Evolutionary conservation across 148 eudicot genomes (phyloP).

Genomic region (Bassia scoparia): DNA sequence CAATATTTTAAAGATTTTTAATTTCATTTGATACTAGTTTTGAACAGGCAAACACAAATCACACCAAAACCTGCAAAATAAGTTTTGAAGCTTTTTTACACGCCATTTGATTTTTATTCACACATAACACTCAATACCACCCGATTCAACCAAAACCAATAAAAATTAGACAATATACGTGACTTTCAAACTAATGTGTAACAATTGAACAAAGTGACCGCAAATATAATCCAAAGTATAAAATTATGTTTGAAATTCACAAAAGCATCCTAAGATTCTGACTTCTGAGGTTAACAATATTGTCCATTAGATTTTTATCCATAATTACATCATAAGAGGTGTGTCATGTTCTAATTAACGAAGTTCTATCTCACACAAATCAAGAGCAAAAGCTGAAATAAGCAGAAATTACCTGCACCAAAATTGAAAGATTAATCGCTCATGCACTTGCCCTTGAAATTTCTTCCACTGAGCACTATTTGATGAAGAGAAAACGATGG

Average conservation of each 20-base stretch:
- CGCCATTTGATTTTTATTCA: no score
- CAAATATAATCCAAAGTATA: not conserved
- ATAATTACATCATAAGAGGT: not conserved
- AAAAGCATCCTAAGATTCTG: not conserved
- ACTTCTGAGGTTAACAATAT: not conserved
- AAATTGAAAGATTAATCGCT: constrained; percentile 48
- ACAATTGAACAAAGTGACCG: not conserved
- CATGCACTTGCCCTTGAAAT: constrained; percentile 48
- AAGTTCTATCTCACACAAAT: not conserved
- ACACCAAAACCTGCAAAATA: not conserved
- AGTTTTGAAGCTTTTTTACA: not conserved
- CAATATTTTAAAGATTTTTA: not conserved
- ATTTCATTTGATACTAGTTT: not conserved
- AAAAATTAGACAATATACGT: not conserved
- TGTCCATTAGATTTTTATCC: not conserved
- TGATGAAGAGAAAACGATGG: constrained; percentile 22
- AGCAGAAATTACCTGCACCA: constrained; percentile 54
- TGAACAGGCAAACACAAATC: not conserved
- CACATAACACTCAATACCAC: not conserved
- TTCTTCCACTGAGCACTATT: constrained; percentile 35
- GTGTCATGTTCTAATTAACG: no score
- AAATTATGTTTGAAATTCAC: not conserved
- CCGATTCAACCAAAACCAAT: not conserved
- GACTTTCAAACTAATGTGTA: not conserved
- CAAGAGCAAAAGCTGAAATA: not conserved